These are phyloP conservation scores for Jamesozyma lodderae DNA, from an alignment of 805 yeast genomes.

Conservation along the genomic window DNA sequence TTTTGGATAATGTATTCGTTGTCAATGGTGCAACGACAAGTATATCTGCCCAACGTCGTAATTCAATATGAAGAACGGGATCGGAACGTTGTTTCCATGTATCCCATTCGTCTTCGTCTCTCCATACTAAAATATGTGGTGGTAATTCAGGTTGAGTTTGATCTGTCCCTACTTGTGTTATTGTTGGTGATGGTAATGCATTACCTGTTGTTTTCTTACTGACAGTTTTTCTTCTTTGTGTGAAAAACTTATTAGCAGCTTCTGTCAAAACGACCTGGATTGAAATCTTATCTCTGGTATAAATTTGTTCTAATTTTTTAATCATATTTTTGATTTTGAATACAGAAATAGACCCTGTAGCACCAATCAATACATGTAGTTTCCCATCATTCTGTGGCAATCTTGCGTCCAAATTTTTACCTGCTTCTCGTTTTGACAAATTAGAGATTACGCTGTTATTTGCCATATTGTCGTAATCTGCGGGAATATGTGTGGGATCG, in stretches of 20 bases:
- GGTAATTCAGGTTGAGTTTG: slow-evolving; percentile 41
- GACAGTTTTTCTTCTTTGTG: slow-evolving; percentile 12
- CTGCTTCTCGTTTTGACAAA: slow-evolving; percentile 37
- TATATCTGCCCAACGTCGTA: slow-evolving; percentile 95
- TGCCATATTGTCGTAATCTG: no score
- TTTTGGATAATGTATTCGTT: slow-evolving; percentile 85
- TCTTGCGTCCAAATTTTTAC: slow-evolving; percentile 49
- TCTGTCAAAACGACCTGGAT: slow-evolving; percentile 81
- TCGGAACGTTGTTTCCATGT: slow-evolving; percentile 78
- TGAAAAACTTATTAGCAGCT: slow-evolving; percentile 69
- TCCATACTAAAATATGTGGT: slow-evolving; percentile 76
- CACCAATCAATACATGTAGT: slow-evolving; percentile 75
- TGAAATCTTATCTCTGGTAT: slow-evolving; percentile 62
- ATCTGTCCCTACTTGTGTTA: not conserved
- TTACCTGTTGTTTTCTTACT: not conserved
- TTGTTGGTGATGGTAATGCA: not conserved
- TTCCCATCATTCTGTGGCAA: slow-evolving; percentile 77
- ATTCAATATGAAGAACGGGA: slow-evolving; percentile 90
- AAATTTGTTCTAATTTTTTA: slow-evolving; percentile 71
- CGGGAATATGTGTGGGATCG: no score
- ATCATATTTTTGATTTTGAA: slow-evolving; percentile 71
- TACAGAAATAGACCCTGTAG: slow-evolving; percentile 83
- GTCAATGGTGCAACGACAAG: slow-evolving; percentile 88
- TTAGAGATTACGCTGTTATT: slow-evolving; percentile 1
- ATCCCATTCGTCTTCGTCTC: slow-evolving; percentile 90